A percentile compares a stretch with the other conserved stretches of the same genome.
phyloP scores from a whole-genome alignment of 306 rosid species.

The Purshia tridentata region DNA sequence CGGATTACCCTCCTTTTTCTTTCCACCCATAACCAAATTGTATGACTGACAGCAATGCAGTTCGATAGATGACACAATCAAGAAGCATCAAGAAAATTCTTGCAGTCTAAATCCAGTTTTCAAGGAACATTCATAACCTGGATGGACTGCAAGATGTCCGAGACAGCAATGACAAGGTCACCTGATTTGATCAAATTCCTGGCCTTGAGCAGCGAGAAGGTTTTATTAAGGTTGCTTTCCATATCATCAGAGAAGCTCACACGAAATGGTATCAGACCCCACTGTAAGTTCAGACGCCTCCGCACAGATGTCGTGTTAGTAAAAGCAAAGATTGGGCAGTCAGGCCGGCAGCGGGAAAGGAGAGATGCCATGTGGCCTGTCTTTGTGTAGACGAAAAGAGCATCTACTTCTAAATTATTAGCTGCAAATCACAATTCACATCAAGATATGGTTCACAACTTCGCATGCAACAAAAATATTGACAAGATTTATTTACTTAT shows the following conservation, averaged over 20 bases:
- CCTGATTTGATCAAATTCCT: conserved; percentile 94
- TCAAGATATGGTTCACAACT: conserved; percentile 2
- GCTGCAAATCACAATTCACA: conserved; percentile 56
- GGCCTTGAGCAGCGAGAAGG: conserved; percentile 91
- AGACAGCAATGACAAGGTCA: conserved; percentile 96
- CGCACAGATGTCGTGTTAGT: conserved; percentile 75
- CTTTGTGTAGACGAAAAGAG: conserved; percentile 86
- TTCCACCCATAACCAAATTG: conserved; percentile 1
- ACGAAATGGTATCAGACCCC: conserved; percentile 99
- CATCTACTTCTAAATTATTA: conserved; percentile 90
- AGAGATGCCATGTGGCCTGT: conserved; percentile 97
- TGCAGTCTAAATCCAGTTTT: conserved; percentile 23
- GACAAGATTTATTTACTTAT: neutral
- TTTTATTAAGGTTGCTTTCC: conserved; percentile 93
- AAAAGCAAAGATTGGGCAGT: conserved; percentile 97
- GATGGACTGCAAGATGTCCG: conserved; percentile 90
- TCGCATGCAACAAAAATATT: neutral
- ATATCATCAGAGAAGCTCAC: conserved; percentile 88
- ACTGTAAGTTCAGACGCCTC: conserved; percentile 89
- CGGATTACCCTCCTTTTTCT: neutral
- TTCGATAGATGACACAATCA: conserved; percentile 1
- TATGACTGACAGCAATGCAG: neutral
- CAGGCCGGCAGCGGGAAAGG: conserved; percentile 94
- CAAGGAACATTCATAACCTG: conserved; percentile 97
- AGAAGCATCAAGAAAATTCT: conserved; percentile 7